phyloP scores from a whole-genome alignment of 805 yeast genomes.

The Wickerhamiella azyma region DNA sequence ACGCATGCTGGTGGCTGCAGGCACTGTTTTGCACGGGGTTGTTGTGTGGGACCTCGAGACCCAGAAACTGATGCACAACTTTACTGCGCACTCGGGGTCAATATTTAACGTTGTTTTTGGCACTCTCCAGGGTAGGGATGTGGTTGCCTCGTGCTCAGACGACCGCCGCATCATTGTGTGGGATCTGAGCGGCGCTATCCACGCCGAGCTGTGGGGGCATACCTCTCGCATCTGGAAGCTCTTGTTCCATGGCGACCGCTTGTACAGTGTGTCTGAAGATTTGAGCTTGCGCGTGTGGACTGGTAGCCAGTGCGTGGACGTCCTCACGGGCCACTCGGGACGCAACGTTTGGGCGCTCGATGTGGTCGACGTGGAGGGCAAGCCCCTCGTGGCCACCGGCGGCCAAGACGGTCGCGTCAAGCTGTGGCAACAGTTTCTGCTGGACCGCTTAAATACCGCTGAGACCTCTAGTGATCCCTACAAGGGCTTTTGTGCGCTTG shows the following conservation, averaged over 20 bases:
- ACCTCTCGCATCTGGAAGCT: slow-evolving; percentile 86
- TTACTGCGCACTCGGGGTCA: slow-evolving; percentile 79
- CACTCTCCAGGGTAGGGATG: slow-evolving; percentile 30
- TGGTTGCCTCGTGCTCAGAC: slow-evolving; percentile 75
- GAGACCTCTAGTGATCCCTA: slow-evolving; percentile 21
- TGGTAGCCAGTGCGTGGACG: slow-evolving; percentile 26
- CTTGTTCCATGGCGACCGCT: slow-evolving; percentile 33
- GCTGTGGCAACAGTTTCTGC: slow-evolving; percentile 31
- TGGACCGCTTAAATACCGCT: neutral
- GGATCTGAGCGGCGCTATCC: slow-evolving; percentile 44
- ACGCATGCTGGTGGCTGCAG: slow-evolving; percentile 56
- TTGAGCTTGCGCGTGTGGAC: slow-evolving; percentile 73
- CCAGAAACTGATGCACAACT: slow-evolving; percentile 34
- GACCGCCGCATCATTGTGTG: slow-evolving; percentile 79
- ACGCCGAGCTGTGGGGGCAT: slow-evolving; percentile 93
- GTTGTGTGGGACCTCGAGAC: slow-evolving; percentile 49
- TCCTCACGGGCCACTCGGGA: slow-evolving; percentile 63
- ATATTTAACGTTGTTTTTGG: slow-evolving; percentile 69
- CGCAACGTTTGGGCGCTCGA: slow-evolving; percentile 61
- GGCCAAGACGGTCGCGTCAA: slow-evolving; percentile 87
- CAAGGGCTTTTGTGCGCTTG: slow-evolving; percentile 18
- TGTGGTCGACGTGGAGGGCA: neutral
- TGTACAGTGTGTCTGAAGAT: slow-evolving; percentile 74
- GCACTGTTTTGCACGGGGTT: slow-evolving; percentile 86
- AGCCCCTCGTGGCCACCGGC: slow-evolving; percentile 55